Evolutionary conservation across 2,329 filamentous ascomycete genomes (phyloP), one percentile per base, ranked within the genome.

Genomic region (Ascochyta clinopodiicola): DNA sequence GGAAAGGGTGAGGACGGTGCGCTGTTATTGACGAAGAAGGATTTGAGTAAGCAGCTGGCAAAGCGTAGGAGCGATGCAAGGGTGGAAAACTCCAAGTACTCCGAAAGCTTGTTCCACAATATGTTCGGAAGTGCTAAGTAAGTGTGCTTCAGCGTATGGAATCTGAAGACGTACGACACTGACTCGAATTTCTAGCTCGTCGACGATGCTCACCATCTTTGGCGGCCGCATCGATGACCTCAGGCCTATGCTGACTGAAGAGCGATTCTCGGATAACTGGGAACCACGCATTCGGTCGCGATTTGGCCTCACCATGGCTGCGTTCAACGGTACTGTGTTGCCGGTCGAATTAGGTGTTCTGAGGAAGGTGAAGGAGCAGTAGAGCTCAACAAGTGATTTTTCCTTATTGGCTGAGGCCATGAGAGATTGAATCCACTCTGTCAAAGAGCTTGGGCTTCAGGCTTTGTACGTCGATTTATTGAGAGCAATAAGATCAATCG

Each of bases 161-260:
- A 19, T 22, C 8, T 34, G 9, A 19, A 2, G 7, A 3, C 7
- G 3, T 9, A 9, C 17, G 17, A 6, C 15, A n/a, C 58, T 63
- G 35, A 47, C 47, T 22, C 22, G 0, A 0, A 1, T 25, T 2
- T 12, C 8, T 24, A 78, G 75, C 52, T 77, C 75, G 8, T 75
- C 75, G 1, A 78, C 75, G 19, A 78, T 78, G 76, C 66, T 78
- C 36, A 78, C 75, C 0, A 72, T 78, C 29, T 78, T 78, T 35
- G 76, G 71, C 38, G 76, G 76, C 17, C 61, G 62, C 1, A 65
- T 78, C 29, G 60, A 72, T 25, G 76, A 78, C 51, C 62, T 78
- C 8, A 67, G 55, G 10, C 72, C 75, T 1, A 78, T 78, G 75
- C 64, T 78, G 19, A 73, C 64, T 1, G 76, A 78, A 46, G 76